phyloP scores from a whole-genome alignment of 140 eudicot genomes.

The Senecio squalidus region DNA sequence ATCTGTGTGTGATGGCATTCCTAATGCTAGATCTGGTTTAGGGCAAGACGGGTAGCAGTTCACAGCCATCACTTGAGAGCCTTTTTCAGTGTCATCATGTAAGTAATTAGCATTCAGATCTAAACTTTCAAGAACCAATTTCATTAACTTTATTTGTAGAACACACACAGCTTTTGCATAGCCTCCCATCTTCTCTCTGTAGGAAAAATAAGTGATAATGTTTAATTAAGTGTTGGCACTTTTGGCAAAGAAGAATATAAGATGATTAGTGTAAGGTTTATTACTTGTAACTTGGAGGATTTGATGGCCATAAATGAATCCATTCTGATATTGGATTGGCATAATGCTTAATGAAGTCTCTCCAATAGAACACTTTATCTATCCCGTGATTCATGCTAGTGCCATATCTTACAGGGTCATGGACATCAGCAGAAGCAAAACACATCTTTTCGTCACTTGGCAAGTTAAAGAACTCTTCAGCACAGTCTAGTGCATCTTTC shows the following conservation, averaged over 20 bases:
- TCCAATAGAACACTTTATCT: constrained; percentile 55
- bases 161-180: constrained; percentile 42
- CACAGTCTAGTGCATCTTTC: constrained; percentile 42
- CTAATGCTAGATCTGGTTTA: constrained; percentile 58
- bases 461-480: constrained; percentile 50
- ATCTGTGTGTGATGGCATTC: constrained; percentile 68
- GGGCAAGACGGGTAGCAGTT: constrained; percentile 75
- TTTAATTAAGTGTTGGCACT: too few species aligned
- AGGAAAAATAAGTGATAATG: neutral
- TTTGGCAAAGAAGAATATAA: neutral
- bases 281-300: constrained; percentile 63
- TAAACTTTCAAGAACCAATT: constrained; percentile 49
- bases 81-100: constrained; percentile 40
- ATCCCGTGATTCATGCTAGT: constrained; percentile 51
- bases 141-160: constrained; percentile 39
- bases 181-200: constrained; percentile 59
- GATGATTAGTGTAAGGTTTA: constrained; percentile 12
- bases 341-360: constrained; percentile 73
- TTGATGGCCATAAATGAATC: constrained; percentile 59
- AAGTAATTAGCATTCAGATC: constrained; percentile 49
- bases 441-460: constrained; percentile 49
- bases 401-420: constrained; percentile 57
- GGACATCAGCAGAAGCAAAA: constrained; percentile 46
- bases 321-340: constrained; percentile 50
- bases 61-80: constrained; percentile 63